Base-by-base conservation (phyloP, 2,329 filamentous ascomycete genomes). In the Trichoderma koningiopsis region DNA sequence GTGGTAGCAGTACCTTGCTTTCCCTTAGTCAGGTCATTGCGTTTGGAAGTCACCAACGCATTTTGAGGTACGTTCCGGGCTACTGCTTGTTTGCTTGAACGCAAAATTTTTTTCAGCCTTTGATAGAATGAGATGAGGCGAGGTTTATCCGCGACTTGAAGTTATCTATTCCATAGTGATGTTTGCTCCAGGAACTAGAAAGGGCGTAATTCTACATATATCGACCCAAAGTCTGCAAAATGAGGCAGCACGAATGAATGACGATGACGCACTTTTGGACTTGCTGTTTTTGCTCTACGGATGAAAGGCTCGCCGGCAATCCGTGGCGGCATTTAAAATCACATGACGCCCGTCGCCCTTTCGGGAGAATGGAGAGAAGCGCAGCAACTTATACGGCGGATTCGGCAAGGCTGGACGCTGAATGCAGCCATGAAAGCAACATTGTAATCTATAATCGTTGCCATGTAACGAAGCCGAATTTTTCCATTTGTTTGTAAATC, bases 341-440 rank as follows among this genome's bases (percentile, higher is more conserved):
- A 68, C 66, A 68, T 68, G 66, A 56, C 58, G 49, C 33, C 66
- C 27, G 22, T 37, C 27, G 29, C 29, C 40, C 37, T 52, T 67
- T 37, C 55, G 37, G 64, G 14, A 47, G 53, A 58, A 58, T n/a
- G 62, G 62, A 65, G 62, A 31, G 40, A 43, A 43, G 29, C 29
- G n/a, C 31, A 31, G 4, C 63, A 24, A 58, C 63, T 66, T 58
- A 58, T 29, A 66, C 53, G 63, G 63, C 24, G 22, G 19, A 40
- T 53, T 63, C 47, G 47, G 47, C 47, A 49, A 24, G 4, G 47
- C 47, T 49, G 47, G 47, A 22, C n/a, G 47, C n/a, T 22, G 22
- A 10, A 49, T n/a, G 22, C 11, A 49, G 47, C 47, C n/a, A 5
- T 49, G 10, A 13, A 24, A 49, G 47, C 47, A 49, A 49, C 47